Conservation (phyloP, 441 rosid species). For the Gossypium lobatum region DNA sequence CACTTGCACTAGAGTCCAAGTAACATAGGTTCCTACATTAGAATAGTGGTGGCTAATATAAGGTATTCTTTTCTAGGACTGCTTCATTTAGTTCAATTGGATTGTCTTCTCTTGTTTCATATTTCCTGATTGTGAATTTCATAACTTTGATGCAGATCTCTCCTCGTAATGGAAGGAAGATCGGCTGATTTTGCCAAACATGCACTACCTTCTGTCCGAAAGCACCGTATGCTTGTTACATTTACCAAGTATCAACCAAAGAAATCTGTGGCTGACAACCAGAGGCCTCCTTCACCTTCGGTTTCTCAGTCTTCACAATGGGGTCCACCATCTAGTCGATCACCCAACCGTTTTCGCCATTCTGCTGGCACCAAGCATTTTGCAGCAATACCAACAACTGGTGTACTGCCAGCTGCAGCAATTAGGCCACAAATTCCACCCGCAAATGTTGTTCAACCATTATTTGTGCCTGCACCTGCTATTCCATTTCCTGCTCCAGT, state of each 20-base stretch:
- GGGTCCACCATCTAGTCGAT: slow-evolving; percentile 54
- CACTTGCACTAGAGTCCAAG: neutral
- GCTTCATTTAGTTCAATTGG: neutral
- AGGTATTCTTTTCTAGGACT: neutral
- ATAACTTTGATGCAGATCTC: slow-evolving; percentile 43
- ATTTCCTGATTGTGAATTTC: slow-evolving; percentile 1
- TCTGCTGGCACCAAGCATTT: slow-evolving; percentile 51
- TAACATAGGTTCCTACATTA: neutral
- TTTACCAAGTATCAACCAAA: slow-evolving; percentile 60
- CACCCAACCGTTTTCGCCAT: slow-evolving; percentile 49
- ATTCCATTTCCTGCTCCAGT: slow-evolving; percentile 53
- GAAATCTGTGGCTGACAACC: slow-evolving; percentile 37
- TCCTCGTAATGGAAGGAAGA: slow-evolving; percentile 38
- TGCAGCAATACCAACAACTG: slow-evolving; percentile 38
- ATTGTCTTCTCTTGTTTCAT: neutral
- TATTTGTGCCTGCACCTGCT: slow-evolving; percentile 41
- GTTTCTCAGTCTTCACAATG: slow-evolving; percentile 38
- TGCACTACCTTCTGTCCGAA: slow-evolving; percentile 59
- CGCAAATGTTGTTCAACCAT: slow-evolving; percentile 49
- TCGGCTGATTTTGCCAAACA: slow-evolving; percentile 43
- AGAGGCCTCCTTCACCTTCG: slow-evolving; percentile 28
- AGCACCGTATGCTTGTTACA: slow-evolving; percentile 69
- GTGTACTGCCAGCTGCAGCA: slow-evolving; percentile 51
- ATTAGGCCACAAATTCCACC: slow-evolving; percentile 50
- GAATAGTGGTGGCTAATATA: neutral